Conservation (phyloP, 164 flowering plant genomes). For the Echeveria elegans region DNA sequence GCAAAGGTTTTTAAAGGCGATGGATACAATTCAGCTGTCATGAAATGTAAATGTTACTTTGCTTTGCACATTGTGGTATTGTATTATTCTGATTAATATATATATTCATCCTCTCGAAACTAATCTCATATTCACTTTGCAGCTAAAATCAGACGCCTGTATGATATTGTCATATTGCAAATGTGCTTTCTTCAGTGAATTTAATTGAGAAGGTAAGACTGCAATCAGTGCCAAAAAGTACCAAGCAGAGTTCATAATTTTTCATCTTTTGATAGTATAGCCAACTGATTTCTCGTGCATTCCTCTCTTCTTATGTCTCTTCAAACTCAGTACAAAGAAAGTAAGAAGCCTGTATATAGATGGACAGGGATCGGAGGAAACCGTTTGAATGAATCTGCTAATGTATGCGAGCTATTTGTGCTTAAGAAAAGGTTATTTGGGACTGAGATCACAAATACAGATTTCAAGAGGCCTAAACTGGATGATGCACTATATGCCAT, state of each 20-base stretch:
- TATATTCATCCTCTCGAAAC: slow-evolving; percentile 17
- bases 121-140: slow-evolving; percentile 27
- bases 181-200: slow-evolving; percentile 88
- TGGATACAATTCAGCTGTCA: slow-evolving; percentile 34
- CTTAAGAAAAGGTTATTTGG: slow-evolving; percentile 68
- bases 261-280: too few species aligned
- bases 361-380: slow-evolving; percentile 63
- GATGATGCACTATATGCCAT: slow-evolving; percentile 17
- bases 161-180: slow-evolving; percentile 97
- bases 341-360: slow-evolving; percentile 78
- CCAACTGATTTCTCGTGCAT: neutral
- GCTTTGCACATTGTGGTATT: neutral
- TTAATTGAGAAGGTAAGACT: slow-evolving; percentile 77
- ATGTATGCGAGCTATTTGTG: slow-evolving; percentile 12
- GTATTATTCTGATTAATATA: too few species aligned
- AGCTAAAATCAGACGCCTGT: slow-evolving; percentile 87
- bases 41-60: slow-evolving; percentile 51
- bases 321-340: slow-evolving; percentile 56
- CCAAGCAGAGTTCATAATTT: neutral
- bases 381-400: slow-evolving; percentile 11
- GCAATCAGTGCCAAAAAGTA: neutral
- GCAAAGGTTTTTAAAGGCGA: slow-evolving; percentile 75
- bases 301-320: slow-evolving; percentile 7
- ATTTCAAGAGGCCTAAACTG: slow-evolving; percentile 37
- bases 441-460: slow-evolving; percentile 57